Evolutionary conservation across 108 stramenopile genomes (phyloP).

Genomic region (Nannochloropsis oceanica): DNA sequence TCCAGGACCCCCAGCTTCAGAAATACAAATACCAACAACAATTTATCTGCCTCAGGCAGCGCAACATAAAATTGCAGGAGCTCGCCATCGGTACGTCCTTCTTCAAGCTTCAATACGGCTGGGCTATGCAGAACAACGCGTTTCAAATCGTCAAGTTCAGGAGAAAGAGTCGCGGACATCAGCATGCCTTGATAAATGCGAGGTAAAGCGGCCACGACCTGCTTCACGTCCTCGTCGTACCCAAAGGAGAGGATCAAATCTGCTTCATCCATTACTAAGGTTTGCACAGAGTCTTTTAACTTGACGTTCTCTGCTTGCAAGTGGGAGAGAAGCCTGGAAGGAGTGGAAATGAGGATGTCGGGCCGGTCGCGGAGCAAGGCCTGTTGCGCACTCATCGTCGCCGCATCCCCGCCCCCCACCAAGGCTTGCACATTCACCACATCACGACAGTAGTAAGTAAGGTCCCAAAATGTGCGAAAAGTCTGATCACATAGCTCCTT

Average conservation of each 20-base stretch:
- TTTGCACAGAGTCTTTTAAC: conserved; percentile 55
- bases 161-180: conserved; percentile 86
- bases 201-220: conserved; percentile 64
- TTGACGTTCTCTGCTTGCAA: conserved; percentile 31
- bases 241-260: conserved; percentile 93
- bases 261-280: conserved; percentile 92
- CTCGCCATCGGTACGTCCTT: conserved; percentile 48
- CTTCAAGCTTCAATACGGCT: conserved; percentile 79
- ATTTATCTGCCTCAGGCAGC: conserved; percentile 60
- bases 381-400: conserved; percentile 20
- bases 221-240: conserved; percentile 72
- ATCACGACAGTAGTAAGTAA: conserved; percentile 81
- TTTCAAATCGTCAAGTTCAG: conserved; percentile 74
- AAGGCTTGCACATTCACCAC: conserved; percentile 54
- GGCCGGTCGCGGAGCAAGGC: conserved; percentile 12
- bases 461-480: conserved; percentile 42
- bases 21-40: conserved; percentile 69
- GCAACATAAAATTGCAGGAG: conserved; percentile 76
- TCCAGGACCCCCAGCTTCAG: conserved; percentile 73
- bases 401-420: conserved; percentile 24
- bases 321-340: conserved; percentile 34
- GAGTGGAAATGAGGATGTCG: conserved; percentile 41
- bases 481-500: conserved; percentile 89
- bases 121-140: conserved; percentile 78
- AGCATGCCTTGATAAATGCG: conserved; percentile 89